Conservation (phyloP, 805 yeast genomes). For the Hanseniaspora hatyaiensis region DNA sequence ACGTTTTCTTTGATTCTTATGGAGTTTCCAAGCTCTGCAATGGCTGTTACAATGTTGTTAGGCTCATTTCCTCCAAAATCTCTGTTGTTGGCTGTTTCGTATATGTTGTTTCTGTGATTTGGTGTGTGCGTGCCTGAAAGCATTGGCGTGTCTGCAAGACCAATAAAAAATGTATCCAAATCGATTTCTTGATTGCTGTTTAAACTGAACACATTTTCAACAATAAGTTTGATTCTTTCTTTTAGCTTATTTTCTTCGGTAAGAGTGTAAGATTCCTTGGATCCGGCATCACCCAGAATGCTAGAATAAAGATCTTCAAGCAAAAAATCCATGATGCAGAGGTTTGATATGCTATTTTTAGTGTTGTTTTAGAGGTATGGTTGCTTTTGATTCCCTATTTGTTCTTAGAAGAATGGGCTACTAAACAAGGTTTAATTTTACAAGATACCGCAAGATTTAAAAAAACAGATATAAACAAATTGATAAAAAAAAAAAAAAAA, state of each 20-base stretch:
- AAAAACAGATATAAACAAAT: no score
- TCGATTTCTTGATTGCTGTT: not conserved
- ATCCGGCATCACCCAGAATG: not conserved
- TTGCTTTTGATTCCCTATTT: no score
- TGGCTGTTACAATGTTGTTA: constrained; percentile 11
- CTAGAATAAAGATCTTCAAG: constrained; percentile 11
- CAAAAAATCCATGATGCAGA: constrained; percentile 12
- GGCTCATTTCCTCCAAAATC: not conserved
- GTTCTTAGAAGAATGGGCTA: no score
- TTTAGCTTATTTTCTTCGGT: constrained; percentile 1
- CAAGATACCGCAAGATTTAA: no score
- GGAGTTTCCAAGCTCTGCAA: constrained; percentile 14
- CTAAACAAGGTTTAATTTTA: no score
- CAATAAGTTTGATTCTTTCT: constrained; percentile 7
- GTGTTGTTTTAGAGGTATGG: no score
- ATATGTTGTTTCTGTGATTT: not conserved
- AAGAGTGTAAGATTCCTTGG: not conserved
- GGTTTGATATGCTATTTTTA: no score
- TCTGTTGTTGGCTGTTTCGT: not conserved
- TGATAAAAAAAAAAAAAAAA: no score
- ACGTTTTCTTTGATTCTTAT: constrained; percentile 13
- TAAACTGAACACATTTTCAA: not conserved
- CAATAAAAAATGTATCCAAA: constrained; percentile 10
- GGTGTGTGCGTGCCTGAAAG: not conserved
- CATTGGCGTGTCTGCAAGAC: constrained; percentile 15